Conservation (phyloP, 1,139 yeast genomes). For the Yamadazyma sp. region DNA sequence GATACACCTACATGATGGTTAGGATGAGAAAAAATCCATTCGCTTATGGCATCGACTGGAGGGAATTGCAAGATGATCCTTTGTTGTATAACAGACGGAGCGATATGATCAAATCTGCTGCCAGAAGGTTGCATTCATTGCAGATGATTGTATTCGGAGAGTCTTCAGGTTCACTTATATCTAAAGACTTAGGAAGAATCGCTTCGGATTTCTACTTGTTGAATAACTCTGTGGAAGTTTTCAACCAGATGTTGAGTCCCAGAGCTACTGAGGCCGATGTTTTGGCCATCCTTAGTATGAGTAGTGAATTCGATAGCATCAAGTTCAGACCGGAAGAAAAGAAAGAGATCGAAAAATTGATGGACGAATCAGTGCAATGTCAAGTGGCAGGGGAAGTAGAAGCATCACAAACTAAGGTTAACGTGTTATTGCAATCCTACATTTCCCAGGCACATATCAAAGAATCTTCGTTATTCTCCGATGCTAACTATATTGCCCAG, state of each 20-base stretch:
- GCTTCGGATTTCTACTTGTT: conserved; percentile 92
- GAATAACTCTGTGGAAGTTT: conserved; percentile 83
- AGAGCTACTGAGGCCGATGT: conserved; percentile 91
- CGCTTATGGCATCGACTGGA: conserved; percentile 91
- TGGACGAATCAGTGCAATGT: conserved; percentile 68
- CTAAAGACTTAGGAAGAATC: conserved; percentile 90
- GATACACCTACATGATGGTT: conserved; percentile 91
- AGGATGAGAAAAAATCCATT: conserved; percentile 94
- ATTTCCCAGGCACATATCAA: conserved; percentile 72
- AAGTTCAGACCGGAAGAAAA: conserved; percentile 88
- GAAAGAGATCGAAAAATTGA: conserved; percentile 62
- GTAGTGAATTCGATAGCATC: conserved; percentile 90
- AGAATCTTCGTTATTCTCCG: conserved; percentile 83
- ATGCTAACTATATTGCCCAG: conserved; percentile 91
- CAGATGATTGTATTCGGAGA: conserved; percentile 97
- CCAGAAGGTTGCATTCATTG: conserved; percentile 72
- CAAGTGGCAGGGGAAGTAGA: conserved; percentile 81
- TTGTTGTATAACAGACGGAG: conserved; percentile 71
- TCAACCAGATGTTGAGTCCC: conserved; percentile 82
- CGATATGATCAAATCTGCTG: conserved; percentile 75
- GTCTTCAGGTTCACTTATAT: conserved; percentile 69
- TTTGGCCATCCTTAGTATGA: conserved; percentile 84
- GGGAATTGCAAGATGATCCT: conserved; percentile 81
- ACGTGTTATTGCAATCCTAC: conserved; percentile 81
- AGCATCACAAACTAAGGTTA: conserved; percentile 83